phyloP scores from a whole-genome alignment of 805 yeast species.

The Tetrapisispora arboricola region DNA sequence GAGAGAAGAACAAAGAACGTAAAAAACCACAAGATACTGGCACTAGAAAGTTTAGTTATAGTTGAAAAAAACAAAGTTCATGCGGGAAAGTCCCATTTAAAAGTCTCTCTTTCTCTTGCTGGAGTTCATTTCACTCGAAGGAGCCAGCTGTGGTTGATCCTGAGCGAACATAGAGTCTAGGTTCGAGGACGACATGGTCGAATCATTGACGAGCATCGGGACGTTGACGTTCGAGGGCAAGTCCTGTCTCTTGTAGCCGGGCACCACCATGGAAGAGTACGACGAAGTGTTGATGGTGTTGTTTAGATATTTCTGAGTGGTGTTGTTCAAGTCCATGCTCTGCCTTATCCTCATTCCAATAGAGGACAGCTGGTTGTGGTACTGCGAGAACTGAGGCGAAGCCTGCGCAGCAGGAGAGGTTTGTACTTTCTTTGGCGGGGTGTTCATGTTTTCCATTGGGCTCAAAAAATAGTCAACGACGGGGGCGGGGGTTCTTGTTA shows the following conservation, averaged over 20 bases:
- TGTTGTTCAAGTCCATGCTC: conserved; percentile 36
- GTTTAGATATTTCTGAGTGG: neutral
- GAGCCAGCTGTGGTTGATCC: neutral
- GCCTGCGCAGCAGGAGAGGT: conserved; percentile 17
- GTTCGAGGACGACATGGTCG: conserved; percentile 17
- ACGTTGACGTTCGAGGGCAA: conserved; percentile 13
- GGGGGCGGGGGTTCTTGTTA: no score
- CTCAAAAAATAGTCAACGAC: no score
- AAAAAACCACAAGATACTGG: neutral
- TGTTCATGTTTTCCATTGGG: neutral
- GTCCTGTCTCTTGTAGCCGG: conserved; percentile 1
- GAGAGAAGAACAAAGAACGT: neutral
- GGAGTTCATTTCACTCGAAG: conserved; percentile 2
- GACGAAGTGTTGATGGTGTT: neutral
- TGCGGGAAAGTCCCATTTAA: neutral
- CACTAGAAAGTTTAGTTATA: neutral
- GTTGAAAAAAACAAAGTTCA: no score
- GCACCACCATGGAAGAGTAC: conserved; percentile 1
- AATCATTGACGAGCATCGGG: conserved; percentile 28
- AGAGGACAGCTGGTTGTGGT: conserved; percentile 36
- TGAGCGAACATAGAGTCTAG: conserved; percentile 3
- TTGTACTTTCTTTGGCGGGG: conserved; percentile 7
- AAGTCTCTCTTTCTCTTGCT: conserved; percentile 4
- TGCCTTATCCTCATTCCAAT: conserved; percentile 67
- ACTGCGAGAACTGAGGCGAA: conserved; percentile 16